phyloP scores from a whole-genome alignment of 73 alveolate genomes.

The Symbiodinium natans region DNA sequence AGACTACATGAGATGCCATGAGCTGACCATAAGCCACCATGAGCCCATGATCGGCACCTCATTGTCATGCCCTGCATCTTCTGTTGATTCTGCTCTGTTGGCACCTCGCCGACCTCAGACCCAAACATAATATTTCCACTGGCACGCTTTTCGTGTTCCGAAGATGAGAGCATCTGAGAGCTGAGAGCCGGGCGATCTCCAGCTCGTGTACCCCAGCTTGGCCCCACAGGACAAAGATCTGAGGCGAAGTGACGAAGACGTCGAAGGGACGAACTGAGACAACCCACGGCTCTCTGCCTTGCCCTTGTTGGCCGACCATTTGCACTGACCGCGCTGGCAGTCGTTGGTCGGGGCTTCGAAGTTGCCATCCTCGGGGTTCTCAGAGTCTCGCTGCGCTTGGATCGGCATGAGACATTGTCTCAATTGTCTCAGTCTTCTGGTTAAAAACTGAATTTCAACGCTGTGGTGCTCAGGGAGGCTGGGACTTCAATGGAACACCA shows the following conservation, averaged over 20 bases:
- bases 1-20: not conserved
- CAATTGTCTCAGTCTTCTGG: not conserved
- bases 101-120: conserved; percentile 50
- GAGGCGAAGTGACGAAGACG: not conserved
- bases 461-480: no score
- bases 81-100: conserved; percentile 73
- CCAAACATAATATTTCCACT: not conserved
- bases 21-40: no score
- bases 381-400: not conserved
- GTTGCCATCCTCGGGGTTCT: conserved; percentile 52
- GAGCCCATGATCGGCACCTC: conserved; percentile 22
- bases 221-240: conserved; percentile 90
- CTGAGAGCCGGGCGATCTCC: conserved; percentile 11
- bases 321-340: conserved; percentile 80
- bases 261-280: not conserved
- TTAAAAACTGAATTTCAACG: not conserved
- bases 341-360: conserved; percentile 87
- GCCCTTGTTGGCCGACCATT: conserved; percentile 94
- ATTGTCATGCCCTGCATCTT: conserved; percentile 60
- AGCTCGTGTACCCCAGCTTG: conserved; percentile 86
- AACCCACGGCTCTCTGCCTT: not conserved
- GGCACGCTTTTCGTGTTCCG: not conserved
- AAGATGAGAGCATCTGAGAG: not conserved
- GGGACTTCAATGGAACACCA: no score
- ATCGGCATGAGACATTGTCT: not conserved